A percentile compares a stretch with the other conserved stretches of the same genome.
These are phyloP conservation scores for Colletotrichum spinosum DNA, from an alignment of 2,329 filamentous ascomycete species.

Conservation along the genomic window DNA sequence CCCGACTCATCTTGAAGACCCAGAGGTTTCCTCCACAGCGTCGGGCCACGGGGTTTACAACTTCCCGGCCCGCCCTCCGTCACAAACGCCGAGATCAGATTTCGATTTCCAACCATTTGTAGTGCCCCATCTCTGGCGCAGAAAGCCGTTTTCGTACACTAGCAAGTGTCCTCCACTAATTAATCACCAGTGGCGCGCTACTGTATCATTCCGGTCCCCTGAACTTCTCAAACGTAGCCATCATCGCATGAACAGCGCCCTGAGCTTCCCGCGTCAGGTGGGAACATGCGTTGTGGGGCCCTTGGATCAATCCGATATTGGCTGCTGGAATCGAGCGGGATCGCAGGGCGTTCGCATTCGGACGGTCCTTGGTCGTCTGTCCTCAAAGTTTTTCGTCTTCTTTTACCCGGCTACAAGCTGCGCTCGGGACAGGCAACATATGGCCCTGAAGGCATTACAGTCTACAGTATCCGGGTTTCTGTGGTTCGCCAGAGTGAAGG, in stretches of 20 bases:
- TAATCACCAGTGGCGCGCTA: background rate
- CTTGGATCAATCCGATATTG: background rate
- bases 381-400: background rate
- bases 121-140: constrained; percentile 3
- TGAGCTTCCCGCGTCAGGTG: constrained; percentile 28
- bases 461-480: background rate
- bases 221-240: constrained; percentile 13
- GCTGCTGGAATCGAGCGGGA: constrained; percentile 16
- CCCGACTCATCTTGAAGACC: constrained; percentile 9
- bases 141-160: background rate
- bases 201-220: background rate
- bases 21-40: background rate
- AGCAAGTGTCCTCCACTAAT: too few relatives aligned
- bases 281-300: constrained; percentile 12
- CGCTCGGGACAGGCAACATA: constrained; percentile 5
- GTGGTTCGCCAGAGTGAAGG: background rate
- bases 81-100: constrained; percentile 32
- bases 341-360: constrained; percentile 27
- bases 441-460: constrained; percentile 2
- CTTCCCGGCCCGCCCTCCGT: constrained; percentile 32
- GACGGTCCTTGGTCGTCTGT: constrained; percentile 16
- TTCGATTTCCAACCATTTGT: constrained; percentile 30
- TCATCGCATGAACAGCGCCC: constrained; percentile 31
- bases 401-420: constrained; percentile 1
- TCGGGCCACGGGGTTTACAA: constrained; percentile 34